Conservation (phyloP, 768 basidiomycete genomes). For the Cystoderma amianthinum region DNA sequence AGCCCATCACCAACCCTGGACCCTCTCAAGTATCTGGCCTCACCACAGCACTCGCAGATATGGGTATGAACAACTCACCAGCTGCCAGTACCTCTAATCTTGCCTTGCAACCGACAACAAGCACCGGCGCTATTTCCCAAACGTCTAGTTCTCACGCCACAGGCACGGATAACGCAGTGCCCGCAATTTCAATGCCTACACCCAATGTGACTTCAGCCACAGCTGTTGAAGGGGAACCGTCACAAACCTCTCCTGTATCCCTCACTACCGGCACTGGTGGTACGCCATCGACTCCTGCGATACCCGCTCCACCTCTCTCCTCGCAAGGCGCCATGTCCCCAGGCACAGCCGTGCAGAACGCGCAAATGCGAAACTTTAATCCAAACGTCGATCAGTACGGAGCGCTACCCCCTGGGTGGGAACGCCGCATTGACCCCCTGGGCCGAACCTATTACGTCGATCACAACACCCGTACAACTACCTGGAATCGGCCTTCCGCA, state of each 20-base stretch:
- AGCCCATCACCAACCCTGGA: constrained; percentile 81
- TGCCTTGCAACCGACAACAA: constrained; percentile 30
- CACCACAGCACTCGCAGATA: constrained; percentile 51
- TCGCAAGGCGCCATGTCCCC: constrained; percentile 21
- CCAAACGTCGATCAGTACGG: constrained; percentile 94
- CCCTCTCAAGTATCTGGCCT: constrained; percentile 63
- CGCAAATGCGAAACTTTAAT: constrained; percentile 80
- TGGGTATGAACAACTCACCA: constrained; percentile 54
- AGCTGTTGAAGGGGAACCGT: constrained; percentile 14
- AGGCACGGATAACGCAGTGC: constrained; percentile 33
- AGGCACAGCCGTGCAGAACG: constrained; percentile 36
- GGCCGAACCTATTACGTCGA: constrained; percentile 98
- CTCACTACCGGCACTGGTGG: constrained; percentile 13
- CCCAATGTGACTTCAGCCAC: constrained; percentile 17
- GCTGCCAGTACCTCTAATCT: constrained; percentile 52
- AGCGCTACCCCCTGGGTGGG: constrained; percentile 88
- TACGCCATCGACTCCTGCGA: constrained; percentile 1
- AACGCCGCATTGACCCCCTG: constrained; percentile 93
- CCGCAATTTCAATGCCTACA: constrained; percentile 32
- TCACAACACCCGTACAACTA: constrained; percentile 95
- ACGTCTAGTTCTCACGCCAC: constrained; percentile 64
- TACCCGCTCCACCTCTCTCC: constrained; percentile 8
- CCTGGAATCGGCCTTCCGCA: constrained; percentile 90
- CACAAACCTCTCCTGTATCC: constrained; percentile 7
- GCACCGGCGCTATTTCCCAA: constrained; percentile 44